Evolutionary conservation across 192 early-diverging fungal genomes (phyloP).

Genomic region (Endogone sp.): DNA sequence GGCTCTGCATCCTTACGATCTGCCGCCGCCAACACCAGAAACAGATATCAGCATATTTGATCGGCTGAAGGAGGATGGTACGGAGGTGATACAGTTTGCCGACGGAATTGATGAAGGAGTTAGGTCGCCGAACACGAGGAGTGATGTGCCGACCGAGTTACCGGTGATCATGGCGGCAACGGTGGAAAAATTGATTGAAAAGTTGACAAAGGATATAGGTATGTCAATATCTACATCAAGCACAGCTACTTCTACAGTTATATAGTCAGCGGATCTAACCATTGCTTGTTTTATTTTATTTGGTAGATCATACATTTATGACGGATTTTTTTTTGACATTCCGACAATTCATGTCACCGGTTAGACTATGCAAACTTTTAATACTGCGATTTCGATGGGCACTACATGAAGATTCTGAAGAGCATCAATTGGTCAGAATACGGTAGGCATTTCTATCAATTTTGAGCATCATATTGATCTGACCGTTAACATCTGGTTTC

Average conservation of each 20-base stretch:
- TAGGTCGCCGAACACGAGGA: not conserved
- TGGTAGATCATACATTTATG: constrained; percentile 43
- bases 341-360: constrained; percentile 45
- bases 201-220: constrained; percentile 49
- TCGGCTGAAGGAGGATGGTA: constrained; percentile 19
- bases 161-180: constrained; percentile 41
- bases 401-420: constrained; percentile 33
- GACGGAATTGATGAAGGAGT: not conserved
- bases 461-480: not conserved
- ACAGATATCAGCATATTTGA: constrained; percentile 40
- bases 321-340: constrained; percentile 54
- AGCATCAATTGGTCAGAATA: constrained; percentile 38
- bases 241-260: no score
- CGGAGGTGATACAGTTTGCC: constrained; percentile 34
- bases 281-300: no score
- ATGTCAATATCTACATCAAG: no score
- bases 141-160: not conserved
- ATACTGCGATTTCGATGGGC: constrained; percentile 54
- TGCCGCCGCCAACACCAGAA: constrained; percentile 32
- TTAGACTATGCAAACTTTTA: constrained; percentile 47
- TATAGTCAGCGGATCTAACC: no score
- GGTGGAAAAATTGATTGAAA: constrained; percentile 50
- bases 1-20: not conserved
- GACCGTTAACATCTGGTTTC: no score
- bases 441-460: constrained; percentile 21